Evolutionary conservation across 306 rosid species (phyloP), one percentile per base, ranked within the genome.

Genomic region (Sicyos baderoa): DNA sequence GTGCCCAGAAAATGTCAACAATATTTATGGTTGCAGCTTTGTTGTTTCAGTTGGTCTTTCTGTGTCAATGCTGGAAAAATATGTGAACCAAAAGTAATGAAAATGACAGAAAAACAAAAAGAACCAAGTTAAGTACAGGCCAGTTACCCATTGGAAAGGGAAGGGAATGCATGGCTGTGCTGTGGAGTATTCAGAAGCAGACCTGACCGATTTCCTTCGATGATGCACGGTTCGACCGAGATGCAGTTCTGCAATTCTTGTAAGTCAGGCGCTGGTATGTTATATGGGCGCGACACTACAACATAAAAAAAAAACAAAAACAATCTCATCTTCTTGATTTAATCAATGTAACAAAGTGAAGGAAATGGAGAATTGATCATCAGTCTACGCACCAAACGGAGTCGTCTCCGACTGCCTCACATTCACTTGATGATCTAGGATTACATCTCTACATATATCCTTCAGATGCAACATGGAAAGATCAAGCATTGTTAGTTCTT

Each of bases 151-250:
- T 66, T 47, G 12, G 23, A 63, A 68, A 75, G 86, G 40, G 89
- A 79, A 7, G 81, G 60, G 53, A 72, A 74, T 66, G 68, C 54
- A 68, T 68, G 75, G 73, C 79, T 75, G 59, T 80, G 72, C 54
- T 80, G 87, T 7, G 75, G 74, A n/a, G 76, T 47, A 44, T 58
- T 58, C 7, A 80, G 56, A 25, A 78, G 53, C 37, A 17, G 56
- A 17, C 54, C 74, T 71, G 79, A 50, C 25, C 71, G 62, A 50
- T 83, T 87, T 71, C 84, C 81, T 78, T 76, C 83, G 0, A 22
- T 59, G 49, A 73, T 57, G 78, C 88, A 48, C 6, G 88, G 55
- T 74, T 82, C 85, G 25, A 22, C 21, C 7, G 71, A 45, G 37
- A 19, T 14, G 52, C 54, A 1, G 22, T 65, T 65, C 54, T 14